These are phyloP conservation scores for Aspergillus mulundensis DNA, from an alignment of 495 filamentous ascomycete species.

Conservation along the genomic window DNA sequence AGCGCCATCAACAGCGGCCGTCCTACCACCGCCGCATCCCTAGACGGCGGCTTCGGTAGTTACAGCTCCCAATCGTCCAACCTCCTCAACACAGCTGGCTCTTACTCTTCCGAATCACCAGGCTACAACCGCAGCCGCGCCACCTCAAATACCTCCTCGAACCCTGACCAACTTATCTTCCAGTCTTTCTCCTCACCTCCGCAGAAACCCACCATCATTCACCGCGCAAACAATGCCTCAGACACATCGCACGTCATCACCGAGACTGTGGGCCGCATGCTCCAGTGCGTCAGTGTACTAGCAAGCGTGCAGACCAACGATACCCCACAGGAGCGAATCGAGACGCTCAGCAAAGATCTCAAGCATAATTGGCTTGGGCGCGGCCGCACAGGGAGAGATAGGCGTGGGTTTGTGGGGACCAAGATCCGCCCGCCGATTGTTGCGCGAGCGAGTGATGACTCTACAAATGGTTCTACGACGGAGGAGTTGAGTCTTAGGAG, in stretches of 20 bases:
- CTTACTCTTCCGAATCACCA: constrained; percentile 46
- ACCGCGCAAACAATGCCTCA: constrained; percentile 26
- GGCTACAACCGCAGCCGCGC: constrained; percentile 60
- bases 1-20: constrained; percentile 49
- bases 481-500: constrained; percentile 10
- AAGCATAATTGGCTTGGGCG: constrained; percentile 96
- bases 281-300: constrained; percentile 92
- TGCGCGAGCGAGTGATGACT: constrained; percentile 22
- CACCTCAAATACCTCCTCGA: constrained; percentile 79
- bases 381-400: constrained; percentile 82
- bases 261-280: constrained; percentile 90
- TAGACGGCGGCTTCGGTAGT: constrained; percentile 65
- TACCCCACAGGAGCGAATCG: constrained; percentile 72
- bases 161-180: constrained; percentile 45
- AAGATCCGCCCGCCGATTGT: constrained; percentile 46
- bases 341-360: constrained; percentile 74
- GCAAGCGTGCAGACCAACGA: constrained; percentile 70
- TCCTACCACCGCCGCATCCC: constrained; percentile 65
- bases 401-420: constrained; percentile 80
- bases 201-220: constrained; percentile 41
- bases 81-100: constrained; percentile 56
- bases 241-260: constrained; percentile 81
- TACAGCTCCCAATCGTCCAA: constrained; percentile 74
- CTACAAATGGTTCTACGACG: constrained; percentile 12
- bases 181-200: constrained; percentile 51